Conservation (phyloP, 2,329 filamentous ascomycete species). For the Arthrobotrys musiformis region DNA sequence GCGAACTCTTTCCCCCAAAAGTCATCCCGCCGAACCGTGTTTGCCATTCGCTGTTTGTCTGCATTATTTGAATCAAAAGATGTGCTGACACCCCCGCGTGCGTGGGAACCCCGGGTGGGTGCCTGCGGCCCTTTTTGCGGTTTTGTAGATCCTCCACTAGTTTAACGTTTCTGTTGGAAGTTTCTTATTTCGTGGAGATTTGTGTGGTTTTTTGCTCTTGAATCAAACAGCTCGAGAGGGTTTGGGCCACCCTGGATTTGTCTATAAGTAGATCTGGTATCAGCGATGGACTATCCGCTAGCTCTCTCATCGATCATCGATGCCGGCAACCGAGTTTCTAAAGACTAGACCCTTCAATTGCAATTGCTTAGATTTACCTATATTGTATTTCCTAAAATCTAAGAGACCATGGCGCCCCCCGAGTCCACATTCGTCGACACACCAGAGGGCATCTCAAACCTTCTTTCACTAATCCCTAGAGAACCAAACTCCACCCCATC, state of each 20-base stretch:
- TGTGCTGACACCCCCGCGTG: neutral
- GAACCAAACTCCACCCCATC: neutral
- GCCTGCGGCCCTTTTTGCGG: neutral
- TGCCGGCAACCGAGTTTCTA: neutral
- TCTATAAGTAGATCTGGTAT: neutral
- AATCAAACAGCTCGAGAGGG: too few species aligned
- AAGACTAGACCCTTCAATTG: neutral
- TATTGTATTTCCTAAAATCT: neutral
- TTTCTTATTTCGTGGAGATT: neutral
- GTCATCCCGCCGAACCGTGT: too few species aligned
- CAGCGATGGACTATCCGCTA: neutral
- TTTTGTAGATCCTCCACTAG: slow-evolving; percentile 2
- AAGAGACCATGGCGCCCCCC: neutral
- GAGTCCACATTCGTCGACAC: neutral
- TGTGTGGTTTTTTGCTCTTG: neutral
- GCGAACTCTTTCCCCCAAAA: too few species aligned
- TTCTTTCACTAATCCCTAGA: neutral
- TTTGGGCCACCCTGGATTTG: neutral
- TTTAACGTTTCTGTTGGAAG: neutral
- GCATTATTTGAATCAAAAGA: neutral
- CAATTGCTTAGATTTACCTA: neutral
- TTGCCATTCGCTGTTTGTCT: neutral
- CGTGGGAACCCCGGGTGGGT: neutral
- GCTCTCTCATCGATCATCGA: neutral
- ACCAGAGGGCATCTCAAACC: neutral